A percentile compares a stretch with the other conserved stretches of the same genome.
These are phyloP conservation scores for Tricholoma matsutake DNA, from an alignment of 768 basidiomycete species.

Conservation along the genomic window DNA sequence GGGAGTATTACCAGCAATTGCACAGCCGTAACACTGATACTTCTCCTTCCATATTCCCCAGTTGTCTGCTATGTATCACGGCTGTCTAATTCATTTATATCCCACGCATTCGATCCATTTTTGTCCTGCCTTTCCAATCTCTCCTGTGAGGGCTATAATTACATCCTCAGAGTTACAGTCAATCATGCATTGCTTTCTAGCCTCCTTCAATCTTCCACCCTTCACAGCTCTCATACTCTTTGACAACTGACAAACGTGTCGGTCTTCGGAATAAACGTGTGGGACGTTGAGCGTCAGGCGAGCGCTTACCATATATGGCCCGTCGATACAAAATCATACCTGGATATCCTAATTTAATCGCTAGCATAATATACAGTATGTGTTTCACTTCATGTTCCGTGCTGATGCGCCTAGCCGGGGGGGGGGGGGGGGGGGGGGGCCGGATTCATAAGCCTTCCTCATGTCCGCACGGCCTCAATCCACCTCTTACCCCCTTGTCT, in stretches of 20 bases:
- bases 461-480: background rate
- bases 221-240: background rate
- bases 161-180: background rate
- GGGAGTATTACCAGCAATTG: background rate
- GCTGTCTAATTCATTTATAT: background rate
- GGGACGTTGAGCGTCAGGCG: background rate
- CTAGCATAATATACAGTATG: too few species aligned
- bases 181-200: background rate
- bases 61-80: background rate
- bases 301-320: background rate
- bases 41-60: background rate
- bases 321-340: background rate
- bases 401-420: background rate
- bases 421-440: too few species aligned
- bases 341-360: background rate
- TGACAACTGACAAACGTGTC: background rate
- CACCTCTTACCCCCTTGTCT: background rate
- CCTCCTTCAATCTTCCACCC: too few species aligned
- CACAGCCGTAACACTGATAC: background rate
- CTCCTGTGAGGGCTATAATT: background rate
- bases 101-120: background rate
- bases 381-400: background rate
- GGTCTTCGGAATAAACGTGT: background rate
- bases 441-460: background rate
- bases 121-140: background rate